These are phyloP conservation scores for Emergomyces pasteurianus DNA, from an alignment of 2,329 filamentous ascomycete species.

Conservation along the genomic window DNA sequence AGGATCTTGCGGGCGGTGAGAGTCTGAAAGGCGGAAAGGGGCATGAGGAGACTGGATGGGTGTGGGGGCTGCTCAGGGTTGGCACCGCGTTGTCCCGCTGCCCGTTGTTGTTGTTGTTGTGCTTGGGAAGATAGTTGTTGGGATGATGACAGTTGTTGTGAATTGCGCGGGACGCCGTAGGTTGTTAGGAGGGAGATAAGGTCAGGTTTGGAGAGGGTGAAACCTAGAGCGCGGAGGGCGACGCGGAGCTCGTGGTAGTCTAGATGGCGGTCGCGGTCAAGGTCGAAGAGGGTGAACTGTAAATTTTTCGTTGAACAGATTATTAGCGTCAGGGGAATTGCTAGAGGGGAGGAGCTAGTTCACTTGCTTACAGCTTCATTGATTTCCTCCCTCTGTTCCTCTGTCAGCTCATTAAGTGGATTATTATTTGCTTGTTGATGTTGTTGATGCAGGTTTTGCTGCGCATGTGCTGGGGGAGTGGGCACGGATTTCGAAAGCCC, in stretches of 20 bases:
- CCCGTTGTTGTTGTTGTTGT: slow-evolving; percentile 11
- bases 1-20: slow-evolving; percentile 71
- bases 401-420: slow-evolving; percentile 50
- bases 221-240: slow-evolving; percentile 87
- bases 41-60: slow-evolving; percentile 56
- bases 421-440: slow-evolving; percentile 31
- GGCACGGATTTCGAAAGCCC: slow-evolving; percentile 20
- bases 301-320: not conserved
- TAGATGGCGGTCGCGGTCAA: slow-evolving; percentile 86
- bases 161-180: slow-evolving; percentile 53
- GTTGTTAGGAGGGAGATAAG: slow-evolving; percentile 68
- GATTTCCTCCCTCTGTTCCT: slow-evolving; percentile 87
- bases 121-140: slow-evolving; percentile 19
- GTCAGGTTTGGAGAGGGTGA: slow-evolving; percentile 77
- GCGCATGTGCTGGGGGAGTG: slow-evolving; percentile 27
- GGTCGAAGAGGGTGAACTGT: slow-evolving; percentile 88
- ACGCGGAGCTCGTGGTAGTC: slow-evolving; percentile 98
- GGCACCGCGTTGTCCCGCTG: slow-evolving; percentile 24
- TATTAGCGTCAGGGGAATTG: not conserved
- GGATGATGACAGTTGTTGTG: slow-evolving; percentile 47
- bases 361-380: slow-evolving; percentile 66
- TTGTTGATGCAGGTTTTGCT: slow-evolving; percentile 24
- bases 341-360: not conserved
- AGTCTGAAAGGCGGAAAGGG: slow-evolving; percentile 58
- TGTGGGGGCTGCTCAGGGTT: slow-evolving; percentile 36